Evolutionary conservation across 495 filamentous ascomycete species (phyloP).

Genomic region (Cercophora sp.): DNA sequence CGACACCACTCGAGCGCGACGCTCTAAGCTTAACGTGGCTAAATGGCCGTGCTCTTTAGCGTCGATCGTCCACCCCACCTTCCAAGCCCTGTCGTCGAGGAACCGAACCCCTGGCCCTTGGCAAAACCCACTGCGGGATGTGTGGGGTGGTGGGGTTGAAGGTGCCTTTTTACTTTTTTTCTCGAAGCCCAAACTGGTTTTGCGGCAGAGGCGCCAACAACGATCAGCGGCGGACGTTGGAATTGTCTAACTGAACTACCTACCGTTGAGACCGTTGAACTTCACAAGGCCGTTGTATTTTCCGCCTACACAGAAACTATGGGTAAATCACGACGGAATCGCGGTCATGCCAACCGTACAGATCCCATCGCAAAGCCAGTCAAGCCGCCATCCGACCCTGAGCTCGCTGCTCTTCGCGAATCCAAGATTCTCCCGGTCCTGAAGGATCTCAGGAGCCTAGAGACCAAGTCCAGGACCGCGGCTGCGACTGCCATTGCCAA

Average conservation of each 20-base stretch:
- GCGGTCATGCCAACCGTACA: slow-evolving; percentile 32
- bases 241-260: too few relatives aligned
- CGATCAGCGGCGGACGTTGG: too few relatives aligned
- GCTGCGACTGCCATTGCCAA: slow-evolving; percentile 54
- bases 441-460: slow-evolving; percentile 50
- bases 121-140: neutral
- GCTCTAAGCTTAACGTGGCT: slow-evolving; percentile 9
- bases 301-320: slow-evolving; percentile 19
- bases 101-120: neutral
- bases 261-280: too few relatives aligned
- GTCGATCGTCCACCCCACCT: slow-evolving; percentile 7
- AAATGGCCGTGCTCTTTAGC: slow-evolving; percentile 1
- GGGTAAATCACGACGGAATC: slow-evolving; percentile 42
- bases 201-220: neutral
- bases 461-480: slow-evolving; percentile 48
- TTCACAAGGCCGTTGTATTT: too few relatives aligned
- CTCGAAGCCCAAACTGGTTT: neutral
- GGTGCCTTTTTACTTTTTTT: neutral
- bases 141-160: neutral
- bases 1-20: slow-evolving; percentile 1
- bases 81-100: slow-evolving; percentile 1
- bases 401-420: slow-evolving; percentile 53
- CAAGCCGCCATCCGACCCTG: slow-evolving; percentile 52
- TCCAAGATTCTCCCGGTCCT: slow-evolving; percentile 54
- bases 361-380: slow-evolving; percentile 48